Evolutionary conservation across 2,329 filamentous ascomycete species (phyloP), one percentile per base, ranked within the genome.

Genomic region (Hymenoscyphus fructigenus): DNA sequence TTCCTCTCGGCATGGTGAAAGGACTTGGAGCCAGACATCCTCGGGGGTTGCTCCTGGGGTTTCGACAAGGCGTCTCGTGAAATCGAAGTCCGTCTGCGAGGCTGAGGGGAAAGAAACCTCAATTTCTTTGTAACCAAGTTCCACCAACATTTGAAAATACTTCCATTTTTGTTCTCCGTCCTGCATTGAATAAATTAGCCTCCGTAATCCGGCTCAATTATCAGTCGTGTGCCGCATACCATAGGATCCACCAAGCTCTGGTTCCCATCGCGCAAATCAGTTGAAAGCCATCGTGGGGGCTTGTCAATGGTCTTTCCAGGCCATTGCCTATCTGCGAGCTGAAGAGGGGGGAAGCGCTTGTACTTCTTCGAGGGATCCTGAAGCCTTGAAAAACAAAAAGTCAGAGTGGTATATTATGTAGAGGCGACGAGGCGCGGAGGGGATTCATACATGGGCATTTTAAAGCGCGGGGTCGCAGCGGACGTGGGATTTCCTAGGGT

Each of bases 71-170:
- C 89, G 88, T 71, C 92, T 85, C 50, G 93, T 97, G 76, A 98
- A 98, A 82, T 97, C 92, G 81, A 93, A 98, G 80, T 98, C 95
- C 74, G 91, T 97, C 76, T 96, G 90, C 47, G 93, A 97, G 15
- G 94, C 93, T 0, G 93, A 96, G 59, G 94, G 94, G 80, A 97
- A 98, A 4, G 93, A 95, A 23, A 97, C 90, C 77, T 98, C 94
- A 70, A 98, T 97, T 80, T 98, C 94, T 81, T 97, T 98, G 84
- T 96, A 98, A 72, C 95, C 94, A 59, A 97, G 84, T 67, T 94
- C 88, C 74, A 90, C 87, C 62, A 98, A 87, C 92, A 96, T 96
- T 79, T 93, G 89, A 83, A 98, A 98, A 84, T 93, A 98, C 67
- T 84, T 83, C 87, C 91, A 95, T 81, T 98, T 98, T 83, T 97